These are phyloP conservation scores for Aphanomyces cochlioides DNA, from an alignment of 352 stramenopile species.

Conservation along the genomic window DNA sequence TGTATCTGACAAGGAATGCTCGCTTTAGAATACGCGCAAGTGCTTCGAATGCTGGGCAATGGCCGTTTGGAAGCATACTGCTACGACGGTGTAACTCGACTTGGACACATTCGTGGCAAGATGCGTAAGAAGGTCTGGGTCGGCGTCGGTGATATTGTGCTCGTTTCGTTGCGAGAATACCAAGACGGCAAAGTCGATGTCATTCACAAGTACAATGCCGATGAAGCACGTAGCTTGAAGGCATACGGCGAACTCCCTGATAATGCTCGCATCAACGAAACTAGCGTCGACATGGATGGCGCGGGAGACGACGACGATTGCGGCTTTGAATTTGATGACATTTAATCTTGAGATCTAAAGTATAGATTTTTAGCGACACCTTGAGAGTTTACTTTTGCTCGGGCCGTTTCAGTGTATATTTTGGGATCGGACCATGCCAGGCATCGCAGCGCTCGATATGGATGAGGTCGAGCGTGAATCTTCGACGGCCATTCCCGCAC, in stretches of 20 bases:
- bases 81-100: constrained; percentile 97
- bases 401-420: neutral
- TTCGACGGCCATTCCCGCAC: neutral
- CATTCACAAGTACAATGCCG: constrained; percentile 98
- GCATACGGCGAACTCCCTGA: constrained; percentile 99
- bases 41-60: constrained; percentile 98
- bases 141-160: constrained; percentile 97
- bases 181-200: constrained; percentile 99
- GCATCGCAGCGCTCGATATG: constrained; percentile 8
- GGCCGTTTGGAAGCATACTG: constrained; percentile 98
- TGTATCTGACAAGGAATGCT: neutral
- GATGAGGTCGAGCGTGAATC: constrained; percentile 27
- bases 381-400: neutral
- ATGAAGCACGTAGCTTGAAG: constrained; percentile 98
- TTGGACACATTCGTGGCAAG: constrained; percentile 98
- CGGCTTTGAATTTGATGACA: constrained; percentile 89
- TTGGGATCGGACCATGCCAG: neutral
- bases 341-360: constrained; percentile 46
- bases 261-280: constrained; percentile 89
- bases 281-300: constrained; percentile 81
- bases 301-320: constrained; percentile 84
- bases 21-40: constrained; percentile 94
- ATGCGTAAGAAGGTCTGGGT: constrained; percentile 99
- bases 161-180: constrained; percentile 98
- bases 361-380: constrained; percentile 4